These are phyloP conservation scores for Saraca asoca DNA, from an alignment of 331 rosid species.

Conservation along the genomic window DNA sequence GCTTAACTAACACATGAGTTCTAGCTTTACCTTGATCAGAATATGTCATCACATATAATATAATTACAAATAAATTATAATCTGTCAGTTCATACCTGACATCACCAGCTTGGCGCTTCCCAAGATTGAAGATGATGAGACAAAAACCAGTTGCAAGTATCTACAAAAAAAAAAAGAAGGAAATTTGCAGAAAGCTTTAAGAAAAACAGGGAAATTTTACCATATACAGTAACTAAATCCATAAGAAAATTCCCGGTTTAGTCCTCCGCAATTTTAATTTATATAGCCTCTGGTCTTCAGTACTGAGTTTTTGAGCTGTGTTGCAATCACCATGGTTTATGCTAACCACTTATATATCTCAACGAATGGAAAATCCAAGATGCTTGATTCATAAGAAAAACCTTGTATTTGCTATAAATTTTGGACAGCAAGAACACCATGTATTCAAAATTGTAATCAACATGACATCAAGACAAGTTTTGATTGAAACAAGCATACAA, in stretches of 20 bases:
- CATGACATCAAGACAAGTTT: conserved; percentile 2
- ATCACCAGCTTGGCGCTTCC: conserved; percentile 85
- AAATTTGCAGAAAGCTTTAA: neutral
- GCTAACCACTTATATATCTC: neutral
- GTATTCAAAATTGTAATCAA: neutral
- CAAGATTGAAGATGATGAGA: conserved; percentile 84
- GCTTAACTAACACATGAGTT: conserved; percentile 3
- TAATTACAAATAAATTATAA: too few species aligned
- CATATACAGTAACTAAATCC: conserved; percentile 8
- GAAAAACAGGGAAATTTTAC: conserved; percentile 16
- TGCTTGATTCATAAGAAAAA: neutral
- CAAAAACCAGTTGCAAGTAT: conserved; percentile 80
- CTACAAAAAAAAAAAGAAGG: conserved; percentile 46
- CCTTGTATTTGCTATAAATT: conserved; percentile 18
- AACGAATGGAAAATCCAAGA: too few species aligned
- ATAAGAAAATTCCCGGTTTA: neutral
- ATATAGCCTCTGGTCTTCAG: conserved; percentile 20
- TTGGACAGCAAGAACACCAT: neutral
- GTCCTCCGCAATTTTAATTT: conserved; percentile 2
- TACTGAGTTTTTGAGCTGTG: neutral
- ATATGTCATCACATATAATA: conserved; percentile 23
- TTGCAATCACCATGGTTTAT: neutral
- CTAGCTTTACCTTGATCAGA: conserved; percentile 23
- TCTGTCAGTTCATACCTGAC: conserved; percentile 61
- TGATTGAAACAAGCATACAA: neutral